Base-by-base conservation (phyloP, 2,329 filamentous ascomycete species). In the Decorospora gaudefroyi region DNA sequence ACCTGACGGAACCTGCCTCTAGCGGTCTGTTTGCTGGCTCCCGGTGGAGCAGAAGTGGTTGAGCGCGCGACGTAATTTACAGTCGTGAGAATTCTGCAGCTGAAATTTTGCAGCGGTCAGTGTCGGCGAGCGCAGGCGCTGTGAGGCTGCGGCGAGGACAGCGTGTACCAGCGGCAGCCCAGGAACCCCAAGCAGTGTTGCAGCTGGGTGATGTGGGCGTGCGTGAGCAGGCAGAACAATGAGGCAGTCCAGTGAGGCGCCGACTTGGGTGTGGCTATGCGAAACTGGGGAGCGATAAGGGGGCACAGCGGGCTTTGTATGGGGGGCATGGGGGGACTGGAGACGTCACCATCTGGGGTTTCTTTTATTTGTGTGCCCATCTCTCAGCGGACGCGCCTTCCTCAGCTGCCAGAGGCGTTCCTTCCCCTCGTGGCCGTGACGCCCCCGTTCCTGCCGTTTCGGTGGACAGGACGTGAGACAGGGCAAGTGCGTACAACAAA, bases 61-160 rank as follows among this genome's bases (percentile, higher is more conserved):
- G 54, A 55, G 50, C 32, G 26, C 47, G 18, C 47, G 38, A 48
- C 33, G 49, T 49, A 46, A 43, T 43, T 46, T 45, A 38, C 34
- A 42, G 19, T 33, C 16, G 43, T 49, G 49, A 53, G 46, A 55
- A 49, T 51, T 55, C 51, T 55, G 49, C 46, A 48, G 35, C 46
- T 42, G 51, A 51, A 55, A 55, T 50, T 53, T 48, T 50, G 51
- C 44, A 55, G 54, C 54, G 54, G 54, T 57, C 46, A 57, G 53
- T 45, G 54, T 57, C 54, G 54, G 54, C 54, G 47, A 57, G 46
- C 43, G 45, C 23, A 21, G 21, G 22, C 33, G 36, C 17, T 47
- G 19, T 57, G 53, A 54, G 51, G 53, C 48, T 48, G 53, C 54
- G 48, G 46, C 42, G 35, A 34, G 43, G 34, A 40, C 42, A 48